These are phyloP conservation scores for Diaporthe sp. DNA, from an alignment of 2,329 filamentous ascomycete species.

Conservation along the genomic window DNA sequence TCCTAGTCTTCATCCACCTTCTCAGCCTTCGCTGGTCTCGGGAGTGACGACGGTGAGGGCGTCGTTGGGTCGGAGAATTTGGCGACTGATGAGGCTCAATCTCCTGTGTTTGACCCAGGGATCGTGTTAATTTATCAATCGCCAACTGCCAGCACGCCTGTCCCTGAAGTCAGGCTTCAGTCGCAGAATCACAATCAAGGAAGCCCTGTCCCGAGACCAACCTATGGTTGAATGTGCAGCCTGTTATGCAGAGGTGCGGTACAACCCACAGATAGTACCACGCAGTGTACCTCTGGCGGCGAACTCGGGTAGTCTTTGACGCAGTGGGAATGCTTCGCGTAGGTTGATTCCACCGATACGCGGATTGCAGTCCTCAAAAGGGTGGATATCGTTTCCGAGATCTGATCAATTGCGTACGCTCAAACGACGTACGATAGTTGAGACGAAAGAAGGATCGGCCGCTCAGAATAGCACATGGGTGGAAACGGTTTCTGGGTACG, in stretches of 20 bases:
- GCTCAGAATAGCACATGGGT: conserved; percentile 27
- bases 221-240: conserved; percentile 8
- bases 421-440: conserved; percentile 29
- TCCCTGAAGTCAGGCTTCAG: neutral
- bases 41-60: conserved; percentile 24
- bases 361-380: conserved; percentile 8
- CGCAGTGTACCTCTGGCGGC: neutral
- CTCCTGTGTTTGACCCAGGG: conserved; percentile 32
- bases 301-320: neutral
- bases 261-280: neutral
- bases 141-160: conserved; percentile 11
- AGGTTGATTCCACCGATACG: neutral
- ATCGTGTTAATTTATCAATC: conserved; percentile 22
- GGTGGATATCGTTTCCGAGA: conserved; percentile 23
- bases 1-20: conserved; percentile 19
- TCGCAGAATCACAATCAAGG: neutral
- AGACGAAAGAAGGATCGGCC: conserved; percentile 27
- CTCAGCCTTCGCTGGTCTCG: conserved; percentile 25
- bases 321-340: neutral
- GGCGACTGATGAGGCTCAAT: conserved; percentile 25
- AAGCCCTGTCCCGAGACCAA: conserved; percentile 18
- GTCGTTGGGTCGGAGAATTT: conserved; percentile 28
- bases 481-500: conserved; percentile 10
- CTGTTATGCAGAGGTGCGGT: neutral
- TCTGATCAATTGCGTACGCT: conserved; percentile 20